Conservation (phyloP, 1,139 yeast species). For the Blastobotrys apis region DNA sequence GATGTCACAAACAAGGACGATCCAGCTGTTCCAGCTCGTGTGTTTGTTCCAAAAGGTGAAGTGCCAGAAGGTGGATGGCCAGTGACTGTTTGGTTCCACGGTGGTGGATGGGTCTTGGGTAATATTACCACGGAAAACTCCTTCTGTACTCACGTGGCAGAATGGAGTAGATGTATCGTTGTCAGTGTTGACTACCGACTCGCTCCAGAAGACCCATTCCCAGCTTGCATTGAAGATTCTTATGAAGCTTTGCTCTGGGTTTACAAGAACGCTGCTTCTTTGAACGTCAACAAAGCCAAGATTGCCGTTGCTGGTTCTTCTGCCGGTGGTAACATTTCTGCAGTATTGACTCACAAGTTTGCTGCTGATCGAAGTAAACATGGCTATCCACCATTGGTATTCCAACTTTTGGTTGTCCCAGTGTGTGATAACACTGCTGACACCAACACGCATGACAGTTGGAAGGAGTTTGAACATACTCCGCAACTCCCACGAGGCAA, state of each 20-base stretch:
- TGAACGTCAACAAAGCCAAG: conserved; percentile 36
- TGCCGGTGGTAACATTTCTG: conserved; percentile 48
- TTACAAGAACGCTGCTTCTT: conserved; percentile 24
- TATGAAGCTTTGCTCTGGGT: conserved; percentile 36
- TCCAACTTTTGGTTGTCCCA: conserved; percentile 46
- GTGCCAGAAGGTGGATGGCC: conserved; percentile 45
- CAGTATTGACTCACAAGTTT: conserved; percentile 38
- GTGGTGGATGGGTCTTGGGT: conserved; percentile 50
- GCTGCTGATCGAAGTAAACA: conserved; percentile 29
- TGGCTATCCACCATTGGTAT: conserved; percentile 39
- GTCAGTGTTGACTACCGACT: conserved; percentile 41
- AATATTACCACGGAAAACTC: conserved; percentile 45
- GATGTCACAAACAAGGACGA: conserved; percentile 35
- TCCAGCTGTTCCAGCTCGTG: conserved; percentile 38
- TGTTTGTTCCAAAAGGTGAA: conserved; percentile 40
- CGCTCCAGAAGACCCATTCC: conserved; percentile 49
- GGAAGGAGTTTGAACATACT: conserved; percentile 43
- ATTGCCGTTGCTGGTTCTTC: conserved; percentile 48
- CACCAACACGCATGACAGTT: conserved; percentile 39
- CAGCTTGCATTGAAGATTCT: conserved; percentile 47
- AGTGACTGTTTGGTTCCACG: conserved; percentile 46
- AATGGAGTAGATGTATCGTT: conserved; percentile 23
- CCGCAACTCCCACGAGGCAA: conserved; percentile 48
- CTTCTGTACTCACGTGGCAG: conserved; percentile 43
- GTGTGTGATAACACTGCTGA: conserved; percentile 49